These are phyloP conservation scores for Penicilliopsis zonata DNA, from an alignment of 495 filamentous ascomycete genomes.

Conservation along the genomic window DNA sequence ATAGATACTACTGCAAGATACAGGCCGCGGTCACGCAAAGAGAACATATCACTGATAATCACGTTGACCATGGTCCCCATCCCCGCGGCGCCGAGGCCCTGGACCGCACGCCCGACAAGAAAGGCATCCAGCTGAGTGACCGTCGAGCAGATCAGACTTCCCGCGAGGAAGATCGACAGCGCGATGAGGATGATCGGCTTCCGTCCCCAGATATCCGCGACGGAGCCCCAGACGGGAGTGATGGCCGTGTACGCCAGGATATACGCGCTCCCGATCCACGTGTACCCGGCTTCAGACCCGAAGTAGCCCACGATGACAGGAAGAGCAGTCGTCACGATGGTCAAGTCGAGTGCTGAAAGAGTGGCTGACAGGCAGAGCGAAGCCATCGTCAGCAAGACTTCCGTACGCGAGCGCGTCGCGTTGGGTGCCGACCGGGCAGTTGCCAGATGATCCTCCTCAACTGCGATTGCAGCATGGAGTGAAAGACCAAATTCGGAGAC, in stretches of 20 bases:
- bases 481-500: too few species aligned
- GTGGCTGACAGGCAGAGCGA: neutral
- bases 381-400: neutral
- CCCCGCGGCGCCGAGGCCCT: conserved; percentile 25
- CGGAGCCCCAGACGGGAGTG: conserved; percentile 53
- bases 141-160: conserved; percentile 47
- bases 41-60: conserved; percentile 23
- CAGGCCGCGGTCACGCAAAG: conserved; percentile 20
- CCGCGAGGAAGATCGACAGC: conserved; percentile 53
- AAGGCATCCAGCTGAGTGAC: conserved; percentile 34
- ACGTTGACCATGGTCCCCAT: conserved; percentile 15
- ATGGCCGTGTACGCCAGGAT: conserved; percentile 45
- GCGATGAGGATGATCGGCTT: conserved; percentile 56
- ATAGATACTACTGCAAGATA: conserved; percentile 18
- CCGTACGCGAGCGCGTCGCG: neutral
- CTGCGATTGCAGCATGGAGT: too few species aligned
- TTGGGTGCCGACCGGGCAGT: too few species aligned
- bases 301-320: conserved; percentile 45
- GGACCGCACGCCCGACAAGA: conserved; percentile 17
- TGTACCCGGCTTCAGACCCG: conserved; percentile 41
- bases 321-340: conserved; percentile 21
- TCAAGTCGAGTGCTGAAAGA: conserved; percentile 23
- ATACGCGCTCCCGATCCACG: conserved; percentile 51
- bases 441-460: too few species aligned
- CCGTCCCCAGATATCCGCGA: conserved; percentile 64